These are phyloP conservation scores for Monilinia laxa DNA, from an alignment of 2,329 filamentous ascomycete species.

Conservation along the genomic window DNA sequence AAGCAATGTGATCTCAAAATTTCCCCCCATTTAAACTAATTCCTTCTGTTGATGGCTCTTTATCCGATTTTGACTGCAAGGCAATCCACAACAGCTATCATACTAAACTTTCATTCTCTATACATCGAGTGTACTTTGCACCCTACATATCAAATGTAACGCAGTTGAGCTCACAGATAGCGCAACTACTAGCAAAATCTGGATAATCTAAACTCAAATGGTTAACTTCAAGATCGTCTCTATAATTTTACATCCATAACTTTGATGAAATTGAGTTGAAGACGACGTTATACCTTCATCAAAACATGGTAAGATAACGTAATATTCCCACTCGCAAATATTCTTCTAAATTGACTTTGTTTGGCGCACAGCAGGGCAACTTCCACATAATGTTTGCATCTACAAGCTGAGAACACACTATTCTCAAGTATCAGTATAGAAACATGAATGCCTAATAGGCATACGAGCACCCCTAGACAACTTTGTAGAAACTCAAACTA, in stretches of 20 bases:
- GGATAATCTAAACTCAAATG: neutral
- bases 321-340: neutral
- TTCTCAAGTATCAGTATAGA: neutral
- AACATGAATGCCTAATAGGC: neutral
- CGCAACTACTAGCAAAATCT: no score
- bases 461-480: neutral
- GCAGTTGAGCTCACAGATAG: no score
- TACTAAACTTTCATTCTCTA: no score
- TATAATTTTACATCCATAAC: neutral
- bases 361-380: neutral
- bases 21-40: no score
- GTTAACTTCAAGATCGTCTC: neutral
- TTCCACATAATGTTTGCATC: neutral
- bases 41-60: no score
- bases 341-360: neutral
- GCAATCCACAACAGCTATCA: no score
- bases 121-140: no score
- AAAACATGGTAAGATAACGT: neutral
- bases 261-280: neutral
- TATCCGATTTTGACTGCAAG: no score
- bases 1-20: no score
- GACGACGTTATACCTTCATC: neutral
- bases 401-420: neutral
- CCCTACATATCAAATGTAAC: no score
- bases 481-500: neutral